Evolutionary conservation across 169 alveolate species (phyloP).

Genomic region (Plasmodium sp.): DNA sequence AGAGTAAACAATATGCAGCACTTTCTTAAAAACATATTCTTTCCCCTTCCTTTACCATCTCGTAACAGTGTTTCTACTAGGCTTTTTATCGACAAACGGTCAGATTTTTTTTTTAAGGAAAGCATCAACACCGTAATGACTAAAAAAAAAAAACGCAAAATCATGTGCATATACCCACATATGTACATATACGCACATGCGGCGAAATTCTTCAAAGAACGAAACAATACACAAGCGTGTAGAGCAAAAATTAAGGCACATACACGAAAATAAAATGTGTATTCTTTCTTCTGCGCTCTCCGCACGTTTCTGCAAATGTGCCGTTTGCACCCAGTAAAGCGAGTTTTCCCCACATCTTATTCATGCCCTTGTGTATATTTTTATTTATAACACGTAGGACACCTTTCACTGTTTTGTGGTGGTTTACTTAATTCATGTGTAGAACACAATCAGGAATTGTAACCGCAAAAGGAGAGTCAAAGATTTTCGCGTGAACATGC

Average conservation of each 20-base stretch:
- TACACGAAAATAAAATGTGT: background rate
- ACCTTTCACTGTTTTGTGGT: slow-evolving; percentile 29
- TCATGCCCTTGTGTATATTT: background rate
- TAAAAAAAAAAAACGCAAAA: background rate
- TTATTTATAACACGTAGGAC: slow-evolving; percentile 46
- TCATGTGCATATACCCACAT: background rate
- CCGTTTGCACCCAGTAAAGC: background rate
- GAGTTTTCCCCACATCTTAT: background rate
- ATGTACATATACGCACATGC: background rate
- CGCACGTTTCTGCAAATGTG: background rate
- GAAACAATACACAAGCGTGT: background rate
- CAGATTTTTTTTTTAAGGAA: slow-evolving; percentile 67
- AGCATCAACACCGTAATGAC: slow-evolving; percentile 29
- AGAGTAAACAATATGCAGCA: background rate
- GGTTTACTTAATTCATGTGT: slow-evolving; percentile 63
- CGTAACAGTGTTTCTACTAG: slow-evolving; percentile 46
- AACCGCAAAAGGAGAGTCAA: background rate
- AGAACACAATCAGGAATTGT: background rate
- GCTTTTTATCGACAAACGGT: slow-evolving; percentile 33
- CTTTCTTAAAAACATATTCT: background rate
- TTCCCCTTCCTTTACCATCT: background rate
- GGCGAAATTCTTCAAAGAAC: background rate
- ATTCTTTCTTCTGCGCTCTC: background rate
- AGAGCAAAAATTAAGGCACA: background rate
- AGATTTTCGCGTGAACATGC: background rate